A percentile compares a stretch with the other conserved stretches of the same genome.
phyloP scores from a whole-genome alignment of 1,284 basidiomycete species.

The Trichosporon sp. region DNA sequence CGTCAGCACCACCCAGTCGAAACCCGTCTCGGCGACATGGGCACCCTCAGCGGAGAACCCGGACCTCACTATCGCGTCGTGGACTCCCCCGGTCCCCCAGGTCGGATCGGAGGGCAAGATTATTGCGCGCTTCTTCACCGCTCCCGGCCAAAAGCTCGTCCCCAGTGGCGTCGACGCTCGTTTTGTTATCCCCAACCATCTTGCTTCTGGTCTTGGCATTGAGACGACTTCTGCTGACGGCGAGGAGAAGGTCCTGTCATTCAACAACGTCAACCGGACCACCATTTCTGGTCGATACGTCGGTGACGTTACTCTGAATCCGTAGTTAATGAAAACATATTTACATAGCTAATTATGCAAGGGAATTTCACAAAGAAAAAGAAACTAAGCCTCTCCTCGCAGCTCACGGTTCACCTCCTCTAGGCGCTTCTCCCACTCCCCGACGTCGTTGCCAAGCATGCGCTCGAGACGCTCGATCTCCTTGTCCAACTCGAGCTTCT shows the following conservation, averaged over 20 bases:
- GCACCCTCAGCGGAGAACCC: conserved; percentile 23
- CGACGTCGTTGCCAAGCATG: conserved; percentile 58
- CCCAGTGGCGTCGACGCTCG: conserved; percentile 49
- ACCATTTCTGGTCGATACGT: conserved; percentile 18
- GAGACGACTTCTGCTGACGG: conserved; percentile 35
- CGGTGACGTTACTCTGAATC: conserved; percentile 12
- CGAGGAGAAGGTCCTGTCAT: background rate
- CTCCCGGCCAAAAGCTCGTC: conserved; percentile 24
- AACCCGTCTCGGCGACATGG: conserved; percentile 52
- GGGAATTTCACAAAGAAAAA: background rate
- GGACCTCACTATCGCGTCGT: background rate
- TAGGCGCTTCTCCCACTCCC: conserved; percentile 61
- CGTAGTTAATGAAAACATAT: conserved; percentile 4
- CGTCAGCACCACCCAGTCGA: conserved; percentile 53
- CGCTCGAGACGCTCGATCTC: conserved; percentile 44
- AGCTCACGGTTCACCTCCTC: conserved; percentile 58
- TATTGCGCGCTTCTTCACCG: conserved; percentile 52
- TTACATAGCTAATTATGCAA: conserved; percentile 1
- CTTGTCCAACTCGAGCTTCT: conserved; percentile 51
- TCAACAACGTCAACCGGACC: conserved; percentile 1
- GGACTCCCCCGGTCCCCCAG: background rate
- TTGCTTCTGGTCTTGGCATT: conserved; percentile 48
- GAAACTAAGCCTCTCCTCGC: conserved; percentile 21
- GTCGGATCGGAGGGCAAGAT: conserved; percentile 46
- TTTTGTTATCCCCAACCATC: conserved; percentile 48